Evolutionary conservation across 2,329 filamentous ascomycete genomes (phyloP).

Genomic region (Neofusicoccum sp.): DNA sequence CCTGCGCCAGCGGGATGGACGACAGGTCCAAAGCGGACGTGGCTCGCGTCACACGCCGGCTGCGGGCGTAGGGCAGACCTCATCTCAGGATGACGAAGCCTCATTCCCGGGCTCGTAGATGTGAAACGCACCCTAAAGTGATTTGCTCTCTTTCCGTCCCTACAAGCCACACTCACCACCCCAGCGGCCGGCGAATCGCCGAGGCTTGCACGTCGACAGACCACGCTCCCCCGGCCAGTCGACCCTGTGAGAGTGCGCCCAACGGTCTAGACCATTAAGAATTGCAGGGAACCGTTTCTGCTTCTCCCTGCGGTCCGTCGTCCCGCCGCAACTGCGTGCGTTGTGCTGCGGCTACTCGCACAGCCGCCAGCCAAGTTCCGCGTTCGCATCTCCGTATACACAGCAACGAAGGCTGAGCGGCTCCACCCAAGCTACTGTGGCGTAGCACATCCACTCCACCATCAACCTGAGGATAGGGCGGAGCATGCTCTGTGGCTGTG

Average conservation of each 20-base stretch:
- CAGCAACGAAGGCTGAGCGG: background rate
- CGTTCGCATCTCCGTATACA: background rate
- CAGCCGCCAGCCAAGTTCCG: background rate
- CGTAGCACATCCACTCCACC: background rate
- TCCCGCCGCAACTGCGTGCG: background rate
- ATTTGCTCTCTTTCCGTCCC: background rate
- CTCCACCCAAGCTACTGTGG: background rate
- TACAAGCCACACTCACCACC: background rate
- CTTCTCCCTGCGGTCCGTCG: background rate
- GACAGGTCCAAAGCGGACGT: background rate
- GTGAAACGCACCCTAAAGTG: background rate
- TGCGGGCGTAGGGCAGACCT: background rate
- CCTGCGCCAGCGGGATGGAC: background rate
- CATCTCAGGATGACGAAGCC: background rate
- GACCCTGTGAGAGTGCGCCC: background rate
- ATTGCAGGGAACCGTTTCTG: background rate
- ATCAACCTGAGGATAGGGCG: background rate
- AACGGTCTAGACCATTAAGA: background rate
- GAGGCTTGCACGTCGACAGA: background rate
- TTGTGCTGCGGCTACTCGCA: background rate
- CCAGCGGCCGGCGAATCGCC: background rate
- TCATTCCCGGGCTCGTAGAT: background rate
- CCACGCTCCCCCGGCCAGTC: background rate
- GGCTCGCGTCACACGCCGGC: background rate
- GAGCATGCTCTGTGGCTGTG: background rate